Conservation (phyloP, 139 green algal genomes). For the Chlamydomonas sp. region DNA sequence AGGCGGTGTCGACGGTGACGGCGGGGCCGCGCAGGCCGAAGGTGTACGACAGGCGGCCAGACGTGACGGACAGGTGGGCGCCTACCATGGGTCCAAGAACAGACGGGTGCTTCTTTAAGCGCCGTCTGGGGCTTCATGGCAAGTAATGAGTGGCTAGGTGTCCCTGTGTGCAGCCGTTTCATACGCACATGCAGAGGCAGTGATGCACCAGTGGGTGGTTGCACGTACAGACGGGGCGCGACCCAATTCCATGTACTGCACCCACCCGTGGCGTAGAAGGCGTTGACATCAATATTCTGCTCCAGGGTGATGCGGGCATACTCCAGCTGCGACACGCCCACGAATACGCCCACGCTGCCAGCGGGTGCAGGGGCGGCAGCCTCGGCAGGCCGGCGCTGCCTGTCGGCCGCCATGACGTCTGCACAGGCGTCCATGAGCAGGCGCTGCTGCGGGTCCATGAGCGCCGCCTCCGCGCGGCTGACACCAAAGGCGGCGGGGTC, state of each 20-base stretch:
- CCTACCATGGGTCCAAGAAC: conserved; percentile 37
- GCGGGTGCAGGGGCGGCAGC: neutral
- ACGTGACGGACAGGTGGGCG: conserved; percentile 75
- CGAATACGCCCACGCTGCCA: conserved; percentile 69
- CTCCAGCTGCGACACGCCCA: conserved; percentile 82
- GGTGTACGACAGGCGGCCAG: conserved; percentile 69
- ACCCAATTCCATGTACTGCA: neutral
- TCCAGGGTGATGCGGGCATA: conserved; percentile 70
- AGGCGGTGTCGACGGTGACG: conserved; percentile 86
- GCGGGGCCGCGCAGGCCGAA: conserved; percentile 71
- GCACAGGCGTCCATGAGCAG: conserved; percentile 51
- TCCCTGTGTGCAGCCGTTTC: too few species aligned
- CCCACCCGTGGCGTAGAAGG: conserved; percentile 69
- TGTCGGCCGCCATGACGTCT: neutral
- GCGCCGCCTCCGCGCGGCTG: conserved; percentile 57
- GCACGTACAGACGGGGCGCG: too few species aligned
- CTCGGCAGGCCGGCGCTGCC: neutral
- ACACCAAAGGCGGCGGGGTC: conserved; percentile 56
- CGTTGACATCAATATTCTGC: conserved; percentile 47
- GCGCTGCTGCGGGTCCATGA: conserved; percentile 84
- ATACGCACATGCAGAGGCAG: too few species aligned
- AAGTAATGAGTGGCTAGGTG: too few species aligned
- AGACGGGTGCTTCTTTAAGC: neutral
- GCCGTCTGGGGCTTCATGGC: too few species aligned
- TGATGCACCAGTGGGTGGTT: too few species aligned